Conservation (phyloP, 228 moss, liverwort and hornwort genomes). For the Sphagnum fallax region DNA sequence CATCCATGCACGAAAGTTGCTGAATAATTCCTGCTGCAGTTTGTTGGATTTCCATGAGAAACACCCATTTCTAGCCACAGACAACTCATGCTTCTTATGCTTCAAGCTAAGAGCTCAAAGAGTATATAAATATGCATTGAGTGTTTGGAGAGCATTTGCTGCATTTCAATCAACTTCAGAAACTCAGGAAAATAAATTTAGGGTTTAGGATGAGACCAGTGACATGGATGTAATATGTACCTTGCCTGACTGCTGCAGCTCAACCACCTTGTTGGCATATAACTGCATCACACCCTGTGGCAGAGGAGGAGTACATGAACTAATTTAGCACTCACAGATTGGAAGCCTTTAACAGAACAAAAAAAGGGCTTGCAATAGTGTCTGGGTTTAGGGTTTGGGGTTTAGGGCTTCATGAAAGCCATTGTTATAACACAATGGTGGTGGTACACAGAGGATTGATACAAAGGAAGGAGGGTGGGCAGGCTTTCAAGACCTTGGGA, state of each 20-base stretch:
- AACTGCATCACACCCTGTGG: slow-evolving; percentile 84
- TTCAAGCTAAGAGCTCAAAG: no score
- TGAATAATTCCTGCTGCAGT: slow-evolving; percentile 45
- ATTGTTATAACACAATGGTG: no score
- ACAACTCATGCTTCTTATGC: not conserved
- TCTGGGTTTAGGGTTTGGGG: no score
- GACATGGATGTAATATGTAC: slow-evolving; percentile 17
- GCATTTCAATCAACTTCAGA: no score
- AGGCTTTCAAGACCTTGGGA: slow-evolving; percentile 46
- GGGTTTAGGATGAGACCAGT: not conserved
- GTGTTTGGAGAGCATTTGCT: not conserved
- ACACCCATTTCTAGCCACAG: not conserved
- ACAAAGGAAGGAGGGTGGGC: no score
- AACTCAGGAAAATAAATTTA: no score
- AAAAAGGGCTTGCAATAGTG: no score
- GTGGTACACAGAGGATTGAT: no score
- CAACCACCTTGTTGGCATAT: slow-evolving; percentile 65
- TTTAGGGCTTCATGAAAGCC: no score
- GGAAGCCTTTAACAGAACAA: no score
- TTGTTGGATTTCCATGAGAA: not conserved
- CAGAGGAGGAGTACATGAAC: not conserved
- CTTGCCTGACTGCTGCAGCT: slow-evolving; percentile 58
- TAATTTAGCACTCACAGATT: no score
- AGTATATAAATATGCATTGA: not conserved
- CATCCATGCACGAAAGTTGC: slow-evolving; percentile 73